Evolutionary conservation across 768 basidiomycete genomes (phyloP), one percentile per base, ranked within the genome.

Genomic region (Termitomyces sp.): DNA sequence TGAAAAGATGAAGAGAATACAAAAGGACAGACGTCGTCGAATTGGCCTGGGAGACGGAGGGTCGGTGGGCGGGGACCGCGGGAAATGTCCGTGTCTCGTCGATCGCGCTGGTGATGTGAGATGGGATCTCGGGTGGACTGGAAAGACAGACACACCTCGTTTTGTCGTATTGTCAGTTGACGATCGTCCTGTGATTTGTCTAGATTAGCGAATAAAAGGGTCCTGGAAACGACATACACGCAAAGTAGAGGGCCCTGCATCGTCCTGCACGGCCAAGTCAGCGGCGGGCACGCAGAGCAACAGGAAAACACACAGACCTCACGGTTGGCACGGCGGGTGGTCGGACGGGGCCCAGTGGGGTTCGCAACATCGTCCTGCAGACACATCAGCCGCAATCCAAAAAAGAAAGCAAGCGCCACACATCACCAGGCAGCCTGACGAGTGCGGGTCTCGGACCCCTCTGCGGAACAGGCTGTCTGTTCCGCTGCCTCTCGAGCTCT

Each of bases 401-500:
- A 3, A 19, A 48, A 21, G 9, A 14, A 4, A 1, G 4, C 10
- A n/a, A n/a, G 5, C 21, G 23, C 48, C 48, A 12, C 49, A 51
- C 54, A 25, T 48, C 54, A 12, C 35, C 49, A 5, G 61, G 61
- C 0, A 59, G 39, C 0, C 45, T 17, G 1, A 57, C 37, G 11
- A 43, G 27, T 1, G 55, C 52, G 1, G 52, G 61, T 27, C 59
- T 23, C 1, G 53, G 39, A 1, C 54, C 49, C 40, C 54, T 55
- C 28, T 58, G 60, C 3, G 35, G 3, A n/a, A 57, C 34, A 5
- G 59, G 48, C 54, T 70, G 47, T 0, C 68, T 70, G 42, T 69
- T 74, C 35, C 78, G 74, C 69, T 78, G 81, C 51, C 80, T 70
- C 58, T 81, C 82, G 35, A 86, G 69, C 14, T 82, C 86, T 3